Conservation (phyloP, 805 yeast genomes). For the Metschnikowia anglica region DNA sequence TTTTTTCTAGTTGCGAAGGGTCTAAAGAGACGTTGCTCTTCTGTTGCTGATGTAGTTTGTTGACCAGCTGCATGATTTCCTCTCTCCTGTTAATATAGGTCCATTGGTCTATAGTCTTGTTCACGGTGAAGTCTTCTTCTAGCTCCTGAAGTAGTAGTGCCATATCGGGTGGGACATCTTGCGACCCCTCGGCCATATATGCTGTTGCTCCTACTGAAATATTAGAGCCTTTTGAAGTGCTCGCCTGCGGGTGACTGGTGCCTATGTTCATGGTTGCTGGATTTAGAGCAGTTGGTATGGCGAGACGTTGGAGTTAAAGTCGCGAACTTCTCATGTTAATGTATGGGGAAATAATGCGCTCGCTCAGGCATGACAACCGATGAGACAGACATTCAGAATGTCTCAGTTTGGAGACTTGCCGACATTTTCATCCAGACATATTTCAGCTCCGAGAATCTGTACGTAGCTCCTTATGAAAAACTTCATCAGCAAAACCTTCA, state of each 20-base stretch:
- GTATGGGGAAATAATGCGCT: slow-evolving; percentile 1
- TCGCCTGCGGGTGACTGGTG: slow-evolving; percentile 10
- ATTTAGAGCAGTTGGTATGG: background rate
- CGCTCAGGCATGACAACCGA: slow-evolving; percentile 1
- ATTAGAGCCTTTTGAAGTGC: slow-evolving; percentile 6
- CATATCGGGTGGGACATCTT: slow-evolving; percentile 48
- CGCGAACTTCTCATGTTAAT: background rate
- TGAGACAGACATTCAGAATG: background rate
- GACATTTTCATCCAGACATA: background rate
- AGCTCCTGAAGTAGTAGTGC: slow-evolving; percentile 40
- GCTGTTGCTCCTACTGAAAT: slow-evolving; percentile 16
- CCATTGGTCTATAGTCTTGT: slow-evolving; percentile 46
- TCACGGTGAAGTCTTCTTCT: slow-evolving; percentile 42
- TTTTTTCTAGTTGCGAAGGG: slow-evolving; percentile 48
- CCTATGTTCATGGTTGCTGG: slow-evolving; percentile 16
- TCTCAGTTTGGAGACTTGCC: background rate
- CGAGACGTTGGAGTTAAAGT: background rate
- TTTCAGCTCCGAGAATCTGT: too few relatives aligned
- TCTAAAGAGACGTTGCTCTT: slow-evolving; percentile 26
- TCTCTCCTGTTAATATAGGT: slow-evolving; percentile 46
- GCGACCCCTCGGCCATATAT: slow-evolving; percentile 19
- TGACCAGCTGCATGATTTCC: slow-evolving; percentile 41
- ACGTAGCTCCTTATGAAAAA: too few relatives aligned
- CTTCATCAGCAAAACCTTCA: too few relatives aligned
- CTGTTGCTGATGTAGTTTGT: slow-evolving; percentile 34